Evolutionary conservation across 441 rosid species (phyloP), one percentile per base, ranked within the genome.

Genomic region (Erodium moschatum): DNA sequence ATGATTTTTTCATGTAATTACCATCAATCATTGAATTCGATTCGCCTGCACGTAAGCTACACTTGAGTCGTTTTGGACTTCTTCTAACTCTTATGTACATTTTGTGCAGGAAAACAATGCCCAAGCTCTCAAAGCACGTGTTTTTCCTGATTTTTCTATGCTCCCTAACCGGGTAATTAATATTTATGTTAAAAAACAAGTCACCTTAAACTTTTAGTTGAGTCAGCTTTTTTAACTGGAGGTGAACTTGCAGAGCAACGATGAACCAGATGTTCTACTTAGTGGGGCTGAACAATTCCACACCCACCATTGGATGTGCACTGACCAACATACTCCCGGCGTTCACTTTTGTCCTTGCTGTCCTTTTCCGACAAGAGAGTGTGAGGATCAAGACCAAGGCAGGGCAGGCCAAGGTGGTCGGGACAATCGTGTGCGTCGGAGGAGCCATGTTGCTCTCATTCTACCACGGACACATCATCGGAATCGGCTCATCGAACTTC

Each of bases 371-470:
- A 64, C 93, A 91, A 84, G 98, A 94, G 81, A 64, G 70, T 1
- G 77, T 86, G 50, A 83, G 84, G 65, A 82, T 88, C 10, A 88
- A 74, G 77, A 88, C 75, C 12, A 61, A 67, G 65, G 79, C 92
- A 0, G 96, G 96, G 68, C 88, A 86, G 75, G 97, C 96, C 0
- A 94, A 94, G 78, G 81, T 87, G 69, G n/a, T 83, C 0, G 99
- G 97, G 29, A 91, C 97, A 16, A 1, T 75, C 21, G 67, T 84
- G 2, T 91, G 99, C 68, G 97, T 91, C 13, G 85, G 85, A 1
- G 99, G 99, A 67, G 96, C 97, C 11, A 94, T 94, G 97, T 52
- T 94, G 67, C 79, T 89, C 62, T 89, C 97, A 0, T 91, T 91
- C 67, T 94, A 91, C 82, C 96, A 88, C 74, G 99, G 97, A 27